Base-by-base conservation (phyloP, 331 rosid species). In the Malus hybrid region DNA sequence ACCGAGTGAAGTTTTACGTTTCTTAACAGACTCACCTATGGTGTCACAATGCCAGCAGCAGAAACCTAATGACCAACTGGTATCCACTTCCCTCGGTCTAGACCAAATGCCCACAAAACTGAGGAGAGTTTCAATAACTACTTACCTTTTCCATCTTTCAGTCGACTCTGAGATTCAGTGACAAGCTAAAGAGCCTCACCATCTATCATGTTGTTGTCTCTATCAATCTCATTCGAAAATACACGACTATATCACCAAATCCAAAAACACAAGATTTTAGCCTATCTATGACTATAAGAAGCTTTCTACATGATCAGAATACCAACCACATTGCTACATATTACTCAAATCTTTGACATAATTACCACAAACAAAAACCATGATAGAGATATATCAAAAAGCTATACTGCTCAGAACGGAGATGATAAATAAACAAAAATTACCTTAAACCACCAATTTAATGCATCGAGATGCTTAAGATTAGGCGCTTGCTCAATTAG, bases 381-480 rank as follows among this genome's bases (percentile, higher is more conserved):
- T 12, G 29, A 68, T 15, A 15, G 6, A 42, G 64, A 24, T 24
- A 24, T 24, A 2, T 50, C 56, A 4, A 50, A 16, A 69, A 46
- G 18, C 73, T 6, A 2, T 14, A 28, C 3, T 27, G 39, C 9
- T 69, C 24, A 27, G 57, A 6, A 32, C 63, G 1, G 10, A 70
- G 32, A 19, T 5, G 22, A 6, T 6, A 7, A 50, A 50, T 50
- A 50, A 15, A 15, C 0, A 18, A 71, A 32, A 12, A 4, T 70
- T 72, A 72, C 76, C 76, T 72, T 57, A 22, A 33, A 71, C 76
- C 76, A 72, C 56, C 67, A 57, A 5, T 72, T 72, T 24, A 34
- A 27, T 34, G 42, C 7, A 36, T 36, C 16, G 3, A 72, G 39
- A 42, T 22, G 24, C 76, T 56, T 59, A 3, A 72, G 56, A 59